A percentile compares a stretch with the other conserved stretches of the same genome.
phyloP scores from a whole-genome alignment of 345 rosid species.

The Corchorus olitorius region DNA sequence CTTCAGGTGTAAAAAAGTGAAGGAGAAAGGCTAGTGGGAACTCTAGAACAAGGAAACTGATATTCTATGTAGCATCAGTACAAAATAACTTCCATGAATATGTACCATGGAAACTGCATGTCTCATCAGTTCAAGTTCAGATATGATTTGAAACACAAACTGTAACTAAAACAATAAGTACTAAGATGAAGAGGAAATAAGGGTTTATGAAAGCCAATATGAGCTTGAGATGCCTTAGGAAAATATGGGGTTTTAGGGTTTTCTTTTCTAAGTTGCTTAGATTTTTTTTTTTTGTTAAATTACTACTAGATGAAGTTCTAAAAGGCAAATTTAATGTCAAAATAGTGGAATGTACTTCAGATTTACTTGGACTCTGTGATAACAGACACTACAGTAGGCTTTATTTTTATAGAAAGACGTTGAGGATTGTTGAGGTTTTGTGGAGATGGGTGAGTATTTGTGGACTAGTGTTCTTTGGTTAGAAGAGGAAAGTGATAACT shows the following conservation, averaged over 20 bases:
- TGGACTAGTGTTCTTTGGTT: not conserved
- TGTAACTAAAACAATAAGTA: not conserved
- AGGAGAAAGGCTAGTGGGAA: not conserved
- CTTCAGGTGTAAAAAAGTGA: not conserved
- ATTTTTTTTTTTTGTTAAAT: not conserved
- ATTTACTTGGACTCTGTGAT: not conserved
- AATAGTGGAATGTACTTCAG: not conserved
- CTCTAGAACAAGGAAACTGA: not conserved
- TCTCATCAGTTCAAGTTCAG: not conserved
- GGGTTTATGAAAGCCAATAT: not conserved
- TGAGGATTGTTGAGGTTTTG: not conserved
- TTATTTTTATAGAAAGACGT: not conserved
- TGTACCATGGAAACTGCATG: not conserved
- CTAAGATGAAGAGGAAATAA: slow-evolving; percentile 7
- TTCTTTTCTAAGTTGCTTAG: not conserved
- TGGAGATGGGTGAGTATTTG: not conserved
- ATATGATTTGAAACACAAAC: not conserved
- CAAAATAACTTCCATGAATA: not conserved
- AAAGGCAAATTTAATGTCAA: not conserved
- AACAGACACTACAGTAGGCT: not conserved
- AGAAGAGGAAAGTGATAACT: slow-evolving; percentile 3
- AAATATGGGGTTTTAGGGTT: not conserved
- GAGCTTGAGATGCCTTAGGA: not conserved
- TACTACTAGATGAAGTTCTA: not conserved
- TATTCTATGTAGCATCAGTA: not conserved